A percentile compares a stretch with the other conserved stretches of the same genome.
Evolutionary conservation across 768 basidiomycete species (phyloP).

Genomic region (Russula ochroleuca): DNA sequence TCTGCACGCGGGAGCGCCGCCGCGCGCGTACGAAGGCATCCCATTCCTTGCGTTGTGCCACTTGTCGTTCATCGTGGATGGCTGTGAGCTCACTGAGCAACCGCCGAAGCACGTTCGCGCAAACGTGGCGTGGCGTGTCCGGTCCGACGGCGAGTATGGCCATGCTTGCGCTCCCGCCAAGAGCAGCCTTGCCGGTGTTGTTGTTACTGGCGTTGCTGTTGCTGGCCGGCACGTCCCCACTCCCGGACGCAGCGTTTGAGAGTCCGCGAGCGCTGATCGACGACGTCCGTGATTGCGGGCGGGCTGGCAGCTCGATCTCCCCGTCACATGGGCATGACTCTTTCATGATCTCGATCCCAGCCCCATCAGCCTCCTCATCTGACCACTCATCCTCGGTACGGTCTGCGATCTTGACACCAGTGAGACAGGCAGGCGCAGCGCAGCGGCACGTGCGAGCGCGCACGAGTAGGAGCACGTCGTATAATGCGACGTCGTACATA

Average conservation of each 20-base stretch:
- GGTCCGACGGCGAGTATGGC: slow-evolving; percentile 58
- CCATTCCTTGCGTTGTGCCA: slow-evolving; percentile 72
- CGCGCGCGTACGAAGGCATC: slow-evolving; percentile 66
- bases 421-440: slow-evolving; percentile 78
- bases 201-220: background rate
- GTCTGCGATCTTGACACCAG: slow-evolving; percentile 85
- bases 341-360: slow-evolving; percentile 38
- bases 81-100: slow-evolving; percentile 72
- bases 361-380: slow-evolving; percentile 59
- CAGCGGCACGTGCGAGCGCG: slow-evolving; percentile 68
- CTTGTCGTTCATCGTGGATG: slow-evolving; percentile 79
- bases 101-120: slow-evolving; percentile 66
- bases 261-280: background rate
- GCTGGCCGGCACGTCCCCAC: background rate
- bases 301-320: slow-evolving; percentile 18
- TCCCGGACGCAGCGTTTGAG: background rate
- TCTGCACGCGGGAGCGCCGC: slow-evolving; percentile 48
- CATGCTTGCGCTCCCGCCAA: slow-evolving; percentile 35
- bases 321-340: slow-evolving; percentile 42
- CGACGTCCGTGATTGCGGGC: slow-evolving; percentile 11
- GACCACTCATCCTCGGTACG: slow-evolving; percentile 74
- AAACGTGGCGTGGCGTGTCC: slow-evolving; percentile 68
- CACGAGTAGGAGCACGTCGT: slow-evolving; percentile 72
- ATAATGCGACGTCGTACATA: slow-evolving; percentile 79
- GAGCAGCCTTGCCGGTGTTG: background rate